These are phyloP conservation scores for Rhazya stricta DNA, from an alignment of 257 asterid species.

Conservation along the genomic window DNA sequence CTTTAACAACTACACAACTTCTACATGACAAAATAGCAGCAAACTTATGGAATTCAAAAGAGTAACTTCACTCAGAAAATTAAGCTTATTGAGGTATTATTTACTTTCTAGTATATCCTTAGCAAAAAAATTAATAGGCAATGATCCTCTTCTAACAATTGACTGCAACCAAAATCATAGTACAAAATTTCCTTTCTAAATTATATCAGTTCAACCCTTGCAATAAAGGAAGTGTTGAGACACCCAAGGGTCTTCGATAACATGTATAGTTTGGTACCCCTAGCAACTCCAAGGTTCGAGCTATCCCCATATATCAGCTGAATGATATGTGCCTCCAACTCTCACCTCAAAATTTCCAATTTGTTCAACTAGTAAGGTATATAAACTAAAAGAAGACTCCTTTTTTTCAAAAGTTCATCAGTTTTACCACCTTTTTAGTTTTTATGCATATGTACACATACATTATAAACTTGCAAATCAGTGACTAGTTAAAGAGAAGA, in stretches of 20 bases:
- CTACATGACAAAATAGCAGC: background rate
- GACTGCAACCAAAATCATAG: background rate
- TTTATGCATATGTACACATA: too few species aligned
- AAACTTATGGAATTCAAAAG: background rate
- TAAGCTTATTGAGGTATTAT: background rate
- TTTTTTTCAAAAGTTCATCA: background rate
- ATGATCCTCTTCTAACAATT: background rate
- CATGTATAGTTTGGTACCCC: too few species aligned
- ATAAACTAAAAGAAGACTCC: background rate
- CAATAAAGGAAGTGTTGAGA: background rate
- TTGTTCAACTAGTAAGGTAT: too few species aligned
- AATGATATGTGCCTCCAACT: background rate
- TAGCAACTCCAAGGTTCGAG: background rate
- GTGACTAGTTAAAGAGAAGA: too few species aligned
- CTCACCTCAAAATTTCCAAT: background rate
- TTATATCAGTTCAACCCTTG: background rate
- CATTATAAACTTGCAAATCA: too few species aligned
- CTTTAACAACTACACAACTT: background rate
- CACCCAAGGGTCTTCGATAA: too few species aligned
- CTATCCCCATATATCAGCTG: background rate
- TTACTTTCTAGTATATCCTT: background rate
- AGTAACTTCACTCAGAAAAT: background rate
- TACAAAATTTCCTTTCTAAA: background rate
- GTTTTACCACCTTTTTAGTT: background rate
- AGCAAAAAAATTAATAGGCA: background rate